A percentile compares a stretch with the other conserved stretches of the same genome.
Evolutionary conservation across 225 moss, liverwort and hornwort genomes (phyloP).

Genomic region (Physcomitrium patens): DNA sequence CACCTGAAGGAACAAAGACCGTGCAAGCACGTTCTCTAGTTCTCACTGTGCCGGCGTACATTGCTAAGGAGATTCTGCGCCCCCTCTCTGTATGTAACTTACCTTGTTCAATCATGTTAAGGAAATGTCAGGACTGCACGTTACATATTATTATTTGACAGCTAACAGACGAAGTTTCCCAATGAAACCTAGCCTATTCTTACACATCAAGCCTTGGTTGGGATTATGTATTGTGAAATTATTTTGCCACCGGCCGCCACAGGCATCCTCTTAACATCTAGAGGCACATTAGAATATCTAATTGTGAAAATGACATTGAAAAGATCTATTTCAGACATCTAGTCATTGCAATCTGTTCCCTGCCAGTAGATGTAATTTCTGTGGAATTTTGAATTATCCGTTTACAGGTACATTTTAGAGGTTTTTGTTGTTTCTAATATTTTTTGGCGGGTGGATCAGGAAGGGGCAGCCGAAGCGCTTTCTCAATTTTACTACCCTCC

Average conservation of each 20-base stretch:
- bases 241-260: background rate
- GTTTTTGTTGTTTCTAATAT: background rate
- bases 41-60: conserved; percentile 89
- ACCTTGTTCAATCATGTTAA: conserved; percentile 15
- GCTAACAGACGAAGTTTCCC: background rate
- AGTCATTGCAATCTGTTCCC: conserved; percentile 10
- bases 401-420: background rate
- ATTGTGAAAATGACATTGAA: background rate
- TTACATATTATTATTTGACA: background rate
- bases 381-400: background rate
- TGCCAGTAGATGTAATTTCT: conserved; percentile 10
- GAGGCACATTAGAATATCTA: conserved; percentile 15
- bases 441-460: conserved; percentile 44
- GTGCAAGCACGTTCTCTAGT: conserved; percentile 72
- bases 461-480: conserved; percentile 71
- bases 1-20: conserved; percentile 73
- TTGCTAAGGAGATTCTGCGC: conserved; percentile 88
- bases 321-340: conserved; percentile 2
- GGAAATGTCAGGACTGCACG: background rate
- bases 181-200: background rate
- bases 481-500: conserved; percentile 93
- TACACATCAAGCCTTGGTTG: background rate
- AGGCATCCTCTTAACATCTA: background rate
- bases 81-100: conserved; percentile 73
- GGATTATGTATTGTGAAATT: conserved; percentile 1